Evolutionary conservation across 176 grass and related monocot species (phyloP).

Genomic region (Bothriochloa decipiens): DNA sequence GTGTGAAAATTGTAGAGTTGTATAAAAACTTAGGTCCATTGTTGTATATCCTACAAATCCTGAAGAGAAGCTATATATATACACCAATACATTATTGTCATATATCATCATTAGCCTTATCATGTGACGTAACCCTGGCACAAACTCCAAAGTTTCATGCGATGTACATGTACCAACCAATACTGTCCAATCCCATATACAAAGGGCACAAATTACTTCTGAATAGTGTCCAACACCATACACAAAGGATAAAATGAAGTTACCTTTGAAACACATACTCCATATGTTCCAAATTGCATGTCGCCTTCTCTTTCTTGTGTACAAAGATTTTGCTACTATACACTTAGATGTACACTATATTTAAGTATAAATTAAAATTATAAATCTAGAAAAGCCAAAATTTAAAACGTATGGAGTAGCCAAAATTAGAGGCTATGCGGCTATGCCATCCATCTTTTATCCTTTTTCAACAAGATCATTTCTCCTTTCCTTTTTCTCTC

Average conservation of each 20-base stretch:
- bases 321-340: too few relatives aligned
- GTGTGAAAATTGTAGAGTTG: not conserved
- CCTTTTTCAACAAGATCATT: not conserved
- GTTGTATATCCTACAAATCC: slow-evolving; percentile 3
- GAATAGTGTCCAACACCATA: not conserved
- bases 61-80: slow-evolving; percentile 23
- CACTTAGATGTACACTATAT: too few relatives aligned
- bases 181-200: not conserved
- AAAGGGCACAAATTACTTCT: not conserved
- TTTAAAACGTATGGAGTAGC: too few relatives aligned
- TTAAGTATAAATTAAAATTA: too few relatives aligned
- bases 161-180: not conserved
- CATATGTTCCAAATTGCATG: too few relatives aligned
- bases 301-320: too few relatives aligned
- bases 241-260: not conserved
- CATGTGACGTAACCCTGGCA: slow-evolving; percentile 30
- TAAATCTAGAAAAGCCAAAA: too few relatives aligned
- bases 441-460: not conserved
- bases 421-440: not conserved
- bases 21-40: slow-evolving; percentile 7
- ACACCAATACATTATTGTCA: slow-evolving; percentile 37
- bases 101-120: slow-evolving; percentile 40
- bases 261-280: not conserved
- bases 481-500: not conserved
- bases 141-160: slow-evolving; percentile 38